A percentile compares a stretch with the other conserved stretches of the same genome.
phyloP scores from a whole-genome alignment of 179 eudicot genomes.

The Silene noctiflora region DNA sequence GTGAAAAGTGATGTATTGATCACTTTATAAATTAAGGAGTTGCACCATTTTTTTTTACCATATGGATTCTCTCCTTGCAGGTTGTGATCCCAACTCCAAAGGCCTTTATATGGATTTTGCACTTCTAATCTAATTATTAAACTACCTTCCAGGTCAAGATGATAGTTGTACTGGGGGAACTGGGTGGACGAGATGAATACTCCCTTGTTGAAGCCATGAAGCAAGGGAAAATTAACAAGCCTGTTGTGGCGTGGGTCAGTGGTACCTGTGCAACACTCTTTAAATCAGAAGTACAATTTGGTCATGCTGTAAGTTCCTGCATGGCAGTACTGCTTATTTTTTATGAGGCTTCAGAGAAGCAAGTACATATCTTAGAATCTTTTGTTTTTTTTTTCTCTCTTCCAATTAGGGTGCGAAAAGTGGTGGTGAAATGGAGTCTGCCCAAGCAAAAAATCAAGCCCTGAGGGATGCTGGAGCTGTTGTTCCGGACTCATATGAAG shows the following conservation, averaged over 20 bases:
- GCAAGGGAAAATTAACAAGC: conserved; percentile 90
- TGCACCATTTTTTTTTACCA: background rate
- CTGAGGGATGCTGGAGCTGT: conserved; percentile 88
- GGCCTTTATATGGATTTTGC: background rate
- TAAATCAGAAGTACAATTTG: conserved; percentile 99
- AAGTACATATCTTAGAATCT: background rate
- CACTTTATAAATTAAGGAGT: background rate
- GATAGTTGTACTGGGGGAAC: conserved; percentile 97
- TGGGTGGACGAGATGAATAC: conserved; percentile 99
- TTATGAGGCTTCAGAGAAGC: background rate
- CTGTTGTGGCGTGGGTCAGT: conserved; percentile 99
- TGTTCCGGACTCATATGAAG: conserved; percentile 96
- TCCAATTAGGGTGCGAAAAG: conserved; percentile 87
- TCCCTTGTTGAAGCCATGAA: conserved; percentile 98
- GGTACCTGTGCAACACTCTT: conserved; percentile 99
- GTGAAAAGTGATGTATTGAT: too few species aligned
- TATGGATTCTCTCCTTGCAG: background rate
- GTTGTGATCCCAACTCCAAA: too few species aligned
- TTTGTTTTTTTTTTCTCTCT: conserved; percentile 15
- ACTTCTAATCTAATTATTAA: conserved; percentile 4
- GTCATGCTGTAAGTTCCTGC: conserved; percentile 78
- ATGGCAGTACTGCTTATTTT: background rate
- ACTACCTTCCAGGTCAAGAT: conserved; percentile 61
- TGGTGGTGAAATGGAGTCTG: conserved; percentile 98
- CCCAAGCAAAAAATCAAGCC: conserved; percentile 98